Conservation (phyloP, 1,284 basidiomycete species). For the Boletellus sp. region DNA sequence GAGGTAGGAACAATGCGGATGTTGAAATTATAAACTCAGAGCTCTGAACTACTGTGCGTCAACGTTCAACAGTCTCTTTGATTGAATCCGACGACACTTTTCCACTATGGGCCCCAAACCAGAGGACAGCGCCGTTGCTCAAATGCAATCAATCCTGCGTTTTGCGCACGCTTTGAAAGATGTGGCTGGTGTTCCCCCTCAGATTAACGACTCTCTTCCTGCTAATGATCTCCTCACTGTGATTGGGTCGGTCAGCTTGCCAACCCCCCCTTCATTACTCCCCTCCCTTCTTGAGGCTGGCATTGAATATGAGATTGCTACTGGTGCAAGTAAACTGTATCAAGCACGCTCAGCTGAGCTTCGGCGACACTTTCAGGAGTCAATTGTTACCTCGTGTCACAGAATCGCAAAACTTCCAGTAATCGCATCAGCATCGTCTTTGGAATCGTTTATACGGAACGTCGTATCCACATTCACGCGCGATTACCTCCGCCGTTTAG, state of each 20-base stretch:
- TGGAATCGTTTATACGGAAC: neutral
- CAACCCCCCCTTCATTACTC: neutral
- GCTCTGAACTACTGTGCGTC: too few species aligned
- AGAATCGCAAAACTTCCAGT: neutral
- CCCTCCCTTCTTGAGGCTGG: conserved; percentile 6
- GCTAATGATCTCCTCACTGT: too few species aligned
- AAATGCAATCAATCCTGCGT: neutral
- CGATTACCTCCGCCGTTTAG: neutral
- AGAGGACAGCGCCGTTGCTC: neutral
- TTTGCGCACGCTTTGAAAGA: neutral
- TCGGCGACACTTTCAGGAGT: neutral
- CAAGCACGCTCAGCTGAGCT: neutral
- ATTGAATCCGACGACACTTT: too few species aligned
- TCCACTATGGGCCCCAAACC: neutral
- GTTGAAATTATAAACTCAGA: too few species aligned
- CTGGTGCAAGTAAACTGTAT: neutral
- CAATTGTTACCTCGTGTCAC: neutral
- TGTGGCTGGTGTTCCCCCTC: fast-evolving
- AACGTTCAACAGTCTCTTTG: too few species aligned
- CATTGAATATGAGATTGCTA: neutral
- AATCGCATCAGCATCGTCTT: fast-evolving
- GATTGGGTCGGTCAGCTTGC: conserved; percentile 3
- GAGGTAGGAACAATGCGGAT: too few species aligned
- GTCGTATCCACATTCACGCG: neutral
- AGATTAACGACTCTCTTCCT: neutral